Percentiles rank a stretch among this genome's conserved stretches.
These are phyloP conservation scores for Heritiera littoralis DNA, from an alignment of 345 rosid genomes.

Conservation along the genomic window DNA sequence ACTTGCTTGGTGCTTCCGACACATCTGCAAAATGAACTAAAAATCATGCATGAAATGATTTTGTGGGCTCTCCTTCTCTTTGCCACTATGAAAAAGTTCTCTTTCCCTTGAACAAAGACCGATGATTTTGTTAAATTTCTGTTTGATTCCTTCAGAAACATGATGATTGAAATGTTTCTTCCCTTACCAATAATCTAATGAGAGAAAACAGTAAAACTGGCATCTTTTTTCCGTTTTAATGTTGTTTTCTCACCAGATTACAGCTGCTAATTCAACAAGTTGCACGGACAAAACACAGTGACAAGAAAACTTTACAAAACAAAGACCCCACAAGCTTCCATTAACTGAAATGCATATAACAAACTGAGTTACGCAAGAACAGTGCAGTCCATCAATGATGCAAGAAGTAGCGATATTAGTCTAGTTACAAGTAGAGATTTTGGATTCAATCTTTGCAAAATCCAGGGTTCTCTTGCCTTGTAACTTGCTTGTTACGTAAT, in stretches of 20 bases:
- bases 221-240: constrained; percentile 12
- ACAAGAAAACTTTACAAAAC: constrained; percentile 18
- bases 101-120: constrained; percentile 26
- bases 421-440: background rate
- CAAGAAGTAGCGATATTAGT: background rate
- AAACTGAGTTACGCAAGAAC: constrained; percentile 9
- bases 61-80: constrained; percentile 30
- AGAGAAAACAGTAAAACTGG: constrained; percentile 23
- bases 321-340: constrained; percentile 26
- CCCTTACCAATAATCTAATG: constrained; percentile 27
- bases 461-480: constrained; percentile 86
- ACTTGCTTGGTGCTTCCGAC: constrained; percentile 36
- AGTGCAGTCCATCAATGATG: constrained; percentile 21
- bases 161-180: constrained; percentile 26
- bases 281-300: constrained; percentile 15
- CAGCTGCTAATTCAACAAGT: background rate
- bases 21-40: background rate
- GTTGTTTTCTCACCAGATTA: background rate
- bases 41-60: constrained; percentile 21
- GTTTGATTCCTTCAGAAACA: constrained; percentile 18
- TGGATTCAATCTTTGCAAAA: constrained; percentile 61
- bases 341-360: constrained; percentile 11
- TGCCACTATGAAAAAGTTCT: constrained; percentile 27
- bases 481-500: constrained; percentile 75
- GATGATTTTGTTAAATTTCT: constrained; percentile 24